Base-by-base conservation (phyloP, 192 early-diverging fungal genomes). In the Podila minutissima region DNA sequence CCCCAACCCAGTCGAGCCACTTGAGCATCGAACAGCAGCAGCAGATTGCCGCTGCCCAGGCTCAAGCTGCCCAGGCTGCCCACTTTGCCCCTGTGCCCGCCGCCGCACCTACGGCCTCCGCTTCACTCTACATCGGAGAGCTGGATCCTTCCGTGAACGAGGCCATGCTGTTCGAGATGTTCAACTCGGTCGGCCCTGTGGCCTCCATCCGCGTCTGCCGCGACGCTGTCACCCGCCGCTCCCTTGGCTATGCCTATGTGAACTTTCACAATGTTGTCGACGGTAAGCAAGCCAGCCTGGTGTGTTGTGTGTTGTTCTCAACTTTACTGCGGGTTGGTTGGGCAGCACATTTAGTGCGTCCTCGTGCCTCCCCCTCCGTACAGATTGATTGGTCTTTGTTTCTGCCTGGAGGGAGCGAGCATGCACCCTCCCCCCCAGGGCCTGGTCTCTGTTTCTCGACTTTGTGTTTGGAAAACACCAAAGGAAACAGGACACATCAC, bases 121-220 rank as follows among this genome's bases (percentile, higher is more conserved):
- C 93, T 49, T 93, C 92, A 48, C 92, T 99, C 61, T 99, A 99
- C 86, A 95, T 99, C 59, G 97, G 97, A 69, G 97, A 99, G 86
- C 90, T 99, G 35, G 97, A 98, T 79, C 92, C 93, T 71, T 92
- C 94, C 55, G 97, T 99, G 68, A 98, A 96, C 64, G 98, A 99
- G 88, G 96, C 98, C 50, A 92, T 95, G 88, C 87, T 99, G 64
- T 99, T 96, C 70, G 98, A 99, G 83, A 91, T 98, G 85, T 99
- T 99, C 89, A 96, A 95, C 88, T 90, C 93, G 84, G 77, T 97
- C 65, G 97, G 97, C 38, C 95, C 96, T 32, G 97, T 99, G 68
- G 94, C 97, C 63, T 94, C 93, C 69, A 98, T 99, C 78, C 95
- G 98, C 83, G 97, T 99, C 51, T 99, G 98, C 86, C 89, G 98